These are phyloP conservation scores for Phialemonium atrogriseum DNA, from an alignment of 2,329 filamentous ascomycete species.

Conservation along the genomic window DNA sequence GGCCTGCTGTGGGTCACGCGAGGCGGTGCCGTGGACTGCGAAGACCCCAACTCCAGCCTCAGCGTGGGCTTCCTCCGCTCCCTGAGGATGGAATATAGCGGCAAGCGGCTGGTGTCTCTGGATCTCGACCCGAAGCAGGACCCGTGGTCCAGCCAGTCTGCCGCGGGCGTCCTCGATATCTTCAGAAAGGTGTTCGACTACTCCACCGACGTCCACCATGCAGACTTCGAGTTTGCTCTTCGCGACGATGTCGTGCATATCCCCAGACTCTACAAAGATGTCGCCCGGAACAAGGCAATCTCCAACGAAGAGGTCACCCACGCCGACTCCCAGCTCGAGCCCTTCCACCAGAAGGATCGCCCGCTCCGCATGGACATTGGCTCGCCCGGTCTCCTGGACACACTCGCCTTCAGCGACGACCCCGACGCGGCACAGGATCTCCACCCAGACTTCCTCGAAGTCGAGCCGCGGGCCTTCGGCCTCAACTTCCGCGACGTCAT, in stretches of 20 bases:
- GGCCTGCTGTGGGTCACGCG: slow-evolving; percentile 14
- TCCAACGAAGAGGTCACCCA: slow-evolving; percentile 1
- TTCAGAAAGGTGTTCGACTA: slow-evolving; percentile 10
- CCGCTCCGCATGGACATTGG: slow-evolving; percentile 12
- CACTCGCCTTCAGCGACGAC: slow-evolving; percentile 14
- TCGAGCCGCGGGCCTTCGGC: slow-evolving; percentile 23
- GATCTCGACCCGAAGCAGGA: slow-evolving; percentile 10
- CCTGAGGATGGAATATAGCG: slow-evolving; percentile 12
- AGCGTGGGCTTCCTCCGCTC: slow-evolving; percentile 13
- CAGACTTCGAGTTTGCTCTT: slow-evolving; percentile 13
- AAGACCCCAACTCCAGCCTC: slow-evolving; percentile 6
- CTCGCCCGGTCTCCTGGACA: slow-evolving; percentile 13
- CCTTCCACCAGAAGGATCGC: slow-evolving; percentile 10
- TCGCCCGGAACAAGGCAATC: slow-evolving; percentile 8
- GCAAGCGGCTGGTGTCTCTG: slow-evolving; percentile 9
- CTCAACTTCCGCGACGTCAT: slow-evolving; percentile 30
- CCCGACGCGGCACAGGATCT: slow-evolving; percentile 5
- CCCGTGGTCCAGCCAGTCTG: slow-evolving; percentile 6
- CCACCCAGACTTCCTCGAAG: slow-evolving; percentile 23
- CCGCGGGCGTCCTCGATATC: slow-evolving; percentile 8
- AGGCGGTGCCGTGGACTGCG: slow-evolving; percentile 8
- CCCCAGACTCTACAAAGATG: slow-evolving; percentile 13
- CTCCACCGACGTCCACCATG: neutral
- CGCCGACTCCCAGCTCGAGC: slow-evolving; percentile 6
- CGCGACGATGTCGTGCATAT: slow-evolving; percentile 10